These are phyloP conservation scores for Microbotryum scabiosae DNA, from an alignment of 1,284 basidiomycete species.

Conservation along the genomic window DNA sequence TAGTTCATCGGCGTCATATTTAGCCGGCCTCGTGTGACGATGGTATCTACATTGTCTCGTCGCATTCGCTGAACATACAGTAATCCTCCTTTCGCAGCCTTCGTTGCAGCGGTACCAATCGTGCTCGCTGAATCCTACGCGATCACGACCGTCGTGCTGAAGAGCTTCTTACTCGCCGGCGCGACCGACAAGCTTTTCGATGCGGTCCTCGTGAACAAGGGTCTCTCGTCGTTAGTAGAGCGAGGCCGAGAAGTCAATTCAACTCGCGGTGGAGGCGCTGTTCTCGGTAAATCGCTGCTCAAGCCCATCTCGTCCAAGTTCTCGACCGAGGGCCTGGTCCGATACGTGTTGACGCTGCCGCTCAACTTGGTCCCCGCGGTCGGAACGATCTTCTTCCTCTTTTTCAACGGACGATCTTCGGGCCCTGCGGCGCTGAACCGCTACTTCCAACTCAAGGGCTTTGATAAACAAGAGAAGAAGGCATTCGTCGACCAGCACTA, in stretches of 20 bases:
- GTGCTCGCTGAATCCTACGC: constrained; percentile 44
- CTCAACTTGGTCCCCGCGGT: constrained; percentile 59
- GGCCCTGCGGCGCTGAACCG: constrained; percentile 50
- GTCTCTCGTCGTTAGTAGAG: constrained; percentile 41
- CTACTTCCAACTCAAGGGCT: constrained; percentile 61
- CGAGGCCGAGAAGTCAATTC: constrained; percentile 39
- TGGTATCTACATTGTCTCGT: not conserved
- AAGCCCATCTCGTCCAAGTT: constrained; percentile 39
- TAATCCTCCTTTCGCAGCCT: constrained; percentile 9
- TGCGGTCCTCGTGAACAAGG: constrained; percentile 37
- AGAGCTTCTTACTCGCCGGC: constrained; percentile 47
- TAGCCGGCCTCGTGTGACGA: not conserved
- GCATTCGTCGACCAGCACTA: constrained; percentile 43
- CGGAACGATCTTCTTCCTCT: constrained; percentile 55
- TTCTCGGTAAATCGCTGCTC: constrained; percentile 41
- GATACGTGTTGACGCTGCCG: constrained; percentile 53
- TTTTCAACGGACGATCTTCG: constrained; percentile 25
- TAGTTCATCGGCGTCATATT: not conserved
- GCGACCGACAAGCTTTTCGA: constrained; percentile 45
- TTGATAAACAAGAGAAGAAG: constrained; percentile 38
- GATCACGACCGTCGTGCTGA: constrained; percentile 47
- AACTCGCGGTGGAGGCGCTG: constrained; percentile 37
- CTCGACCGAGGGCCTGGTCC: constrained; percentile 33
- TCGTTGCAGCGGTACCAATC: constrained; percentile 43
- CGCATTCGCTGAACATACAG: not conserved